Evolutionary conservation across 164 flowering plant genomes (phyloP).

Genomic region (Kalanchoe fedtschenkoi): DNA sequence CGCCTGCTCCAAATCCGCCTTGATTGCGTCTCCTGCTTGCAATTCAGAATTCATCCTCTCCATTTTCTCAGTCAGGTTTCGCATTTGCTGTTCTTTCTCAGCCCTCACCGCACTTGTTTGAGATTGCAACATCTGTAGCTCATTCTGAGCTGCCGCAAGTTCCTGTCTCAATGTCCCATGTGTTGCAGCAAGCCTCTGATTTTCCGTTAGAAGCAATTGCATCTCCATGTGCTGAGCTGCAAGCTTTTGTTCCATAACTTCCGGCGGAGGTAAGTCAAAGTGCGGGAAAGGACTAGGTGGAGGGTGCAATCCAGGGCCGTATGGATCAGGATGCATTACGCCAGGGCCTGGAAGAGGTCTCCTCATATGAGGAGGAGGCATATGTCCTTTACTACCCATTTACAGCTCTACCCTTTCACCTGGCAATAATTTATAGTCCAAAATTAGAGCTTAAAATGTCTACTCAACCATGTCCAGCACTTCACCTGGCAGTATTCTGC

Average conservation of each 20-base stretch:
- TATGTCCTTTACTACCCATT: constrained; percentile 83
- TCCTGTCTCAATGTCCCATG: constrained; percentile 78
- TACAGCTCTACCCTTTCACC: neutral
- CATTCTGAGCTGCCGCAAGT: constrained; percentile 81
- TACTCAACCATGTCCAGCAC: too few relatives aligned
- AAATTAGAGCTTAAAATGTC: neutral
- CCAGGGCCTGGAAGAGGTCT: constrained; percentile 58
- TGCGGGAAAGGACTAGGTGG: constrained; percentile 44
- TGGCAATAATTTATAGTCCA: neutral
- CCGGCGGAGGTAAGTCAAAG: constrained; percentile 66
- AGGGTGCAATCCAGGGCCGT: constrained; percentile 48
- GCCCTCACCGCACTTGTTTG: constrained; percentile 48
- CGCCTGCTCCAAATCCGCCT: constrained; percentile 73
- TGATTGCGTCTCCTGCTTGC: constrained; percentile 46
- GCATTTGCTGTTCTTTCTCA: constrained; percentile 68
- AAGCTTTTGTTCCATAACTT: constrained; percentile 80
- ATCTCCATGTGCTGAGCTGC: constrained; percentile 75
- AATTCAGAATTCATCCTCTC: constrained; percentile 70
- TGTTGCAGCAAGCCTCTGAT: constrained; percentile 85
- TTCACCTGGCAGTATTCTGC: too few relatives aligned
- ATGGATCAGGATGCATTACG: constrained; percentile 52
- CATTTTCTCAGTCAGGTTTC: constrained; percentile 52
- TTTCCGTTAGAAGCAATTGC: constrained; percentile 70
- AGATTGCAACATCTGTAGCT: constrained; percentile 59
- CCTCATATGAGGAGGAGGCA: constrained; percentile 61